Evolutionary conservation across 2,329 filamentous ascomycete species (phyloP), one percentile per base, ranked within the genome.

Genomic region (Cercospora sp.): DNA sequence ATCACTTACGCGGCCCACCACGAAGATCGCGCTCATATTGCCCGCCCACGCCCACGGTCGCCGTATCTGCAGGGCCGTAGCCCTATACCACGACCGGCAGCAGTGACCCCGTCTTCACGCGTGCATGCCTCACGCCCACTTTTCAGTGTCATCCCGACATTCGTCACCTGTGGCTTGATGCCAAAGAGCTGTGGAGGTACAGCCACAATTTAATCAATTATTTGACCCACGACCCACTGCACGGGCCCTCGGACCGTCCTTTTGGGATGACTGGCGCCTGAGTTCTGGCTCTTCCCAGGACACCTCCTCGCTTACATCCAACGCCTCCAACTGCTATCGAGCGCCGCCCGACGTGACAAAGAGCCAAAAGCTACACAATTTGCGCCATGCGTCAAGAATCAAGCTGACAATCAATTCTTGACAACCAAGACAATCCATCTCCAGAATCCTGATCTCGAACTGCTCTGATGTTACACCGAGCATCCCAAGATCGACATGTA

Each of bases 311-410:
- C 45, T 53, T 31, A 20, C 42, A 36, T 31, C 45, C 45, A 36
- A 12, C n/a, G 42, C 39, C 33, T 28, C 62, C 30, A 36, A 20
- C 36, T 62, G 60, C 42, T 62, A 60, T 57, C 30, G 23, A 36
- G 36, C 62, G 48, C 58, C 53, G 60, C 60, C 45, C 61, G 57
- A 57, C 55, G 26, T 39, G 60, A 64, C 45, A 26, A 53, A n/a
- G n/a, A 63, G 42, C 48, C 31, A 48, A 63, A 30, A 3, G 42
- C 42, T 18, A 53, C 60, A 33, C 42, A 36, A 16, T 42, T 10
- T 12, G 18, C 26, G 28, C 30, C 42, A 48, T 31, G 16, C 26
- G 42, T 31, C 60, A 26, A 12, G n/a, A 18, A 20, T 18, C 45
- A 16, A 33, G 13, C 31, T 28, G 42, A 18, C 39, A 42, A 48